These are phyloP conservation scores for Candida silvicultrix DNA, from an alignment of 805 yeast species.

Conservation along the genomic window DNA sequence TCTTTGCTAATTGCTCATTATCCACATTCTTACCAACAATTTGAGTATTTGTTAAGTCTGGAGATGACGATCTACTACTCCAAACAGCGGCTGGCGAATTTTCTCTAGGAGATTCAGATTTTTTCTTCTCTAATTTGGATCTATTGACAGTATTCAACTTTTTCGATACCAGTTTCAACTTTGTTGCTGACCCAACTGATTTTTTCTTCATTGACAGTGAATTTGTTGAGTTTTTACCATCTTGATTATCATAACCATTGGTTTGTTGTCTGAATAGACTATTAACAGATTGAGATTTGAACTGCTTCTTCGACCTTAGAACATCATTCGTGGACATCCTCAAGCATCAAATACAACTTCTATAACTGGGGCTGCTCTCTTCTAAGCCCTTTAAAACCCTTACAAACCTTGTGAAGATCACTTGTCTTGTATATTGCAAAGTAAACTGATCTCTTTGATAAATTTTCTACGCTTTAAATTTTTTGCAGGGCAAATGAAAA, in stretches of 20 bases:
- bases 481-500: background rate
- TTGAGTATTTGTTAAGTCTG: background rate
- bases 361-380: too few relatives aligned
- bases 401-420: too few relatives aligned
- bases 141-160: conserved; percentile 5
- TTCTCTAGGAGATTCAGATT: background rate
- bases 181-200: conserved; percentile 10
- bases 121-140: background rate
- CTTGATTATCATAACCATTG: background rate
- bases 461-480: background rate
- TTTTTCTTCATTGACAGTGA: conserved; percentile 4
- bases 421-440: too few relatives aligned
- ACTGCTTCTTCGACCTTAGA: conserved; percentile 19
- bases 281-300: conserved; percentile 24
- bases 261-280: conserved; percentile 19
- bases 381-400: too few relatives aligned
- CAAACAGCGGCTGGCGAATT: background rate
- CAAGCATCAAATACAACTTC: too few relatives aligned
- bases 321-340: background rate
- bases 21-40: background rate
- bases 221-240: background rate
- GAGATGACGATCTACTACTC: background rate
- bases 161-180: conserved; percentile 16
- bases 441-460: too few relatives aligned
- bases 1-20: too few relatives aligned